Evolutionary conservation across 2,329 filamentous ascomycete species (phyloP), one percentile per base, ranked within the genome.

Genomic region (Penicillium frequentans): DNA sequence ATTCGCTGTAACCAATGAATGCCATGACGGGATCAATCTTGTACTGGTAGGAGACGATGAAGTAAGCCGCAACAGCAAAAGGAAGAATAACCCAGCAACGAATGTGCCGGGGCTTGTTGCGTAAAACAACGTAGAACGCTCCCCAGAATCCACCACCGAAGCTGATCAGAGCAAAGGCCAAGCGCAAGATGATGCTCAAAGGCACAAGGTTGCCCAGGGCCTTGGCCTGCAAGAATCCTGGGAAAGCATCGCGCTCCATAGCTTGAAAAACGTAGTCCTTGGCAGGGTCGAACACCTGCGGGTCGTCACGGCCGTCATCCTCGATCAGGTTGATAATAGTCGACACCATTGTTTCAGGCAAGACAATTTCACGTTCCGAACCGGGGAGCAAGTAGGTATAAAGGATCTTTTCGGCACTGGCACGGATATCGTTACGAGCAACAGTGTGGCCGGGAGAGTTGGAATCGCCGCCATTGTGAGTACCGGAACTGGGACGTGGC

Each of bases 201-300:
- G 93, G 95, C 27, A 99, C 93, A 14, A 99, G 83, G 70, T 99
- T 99, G 58, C 96, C 96, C 24, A 99, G 82, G 3, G 95, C 95
- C 78, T 98, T 98, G 78, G 91, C 91, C 70, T 93, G 86, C 57
- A 99, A 82, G 77, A 99, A 99, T 1, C 93, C 93, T 0, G 96
- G 95, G 73, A 96, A 99, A n/a, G 96, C 95, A 78, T 99, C 95
- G 55, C 96, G 86, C 78, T 99, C 96, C 95, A 99, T 99, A 33
- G 96, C 96, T 77, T 99, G 96, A 75, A 98, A 99, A 61, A 98
- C 95, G 73, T 98, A 99, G 78, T 99, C 95, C 80, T 99, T 99
- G 54, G 95, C 95, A 21, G 91, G 87, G 72, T 98, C 95, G 68
- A 99, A 99, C 13, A 99, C 90, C 74, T 99, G 95, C 0, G 95